Percentiles rank a stretch among this genome's conserved stretches.
phyloP scores from a whole-genome alignment of 768 basidiomycete species.

The Leccinellum albellum region DNA sequence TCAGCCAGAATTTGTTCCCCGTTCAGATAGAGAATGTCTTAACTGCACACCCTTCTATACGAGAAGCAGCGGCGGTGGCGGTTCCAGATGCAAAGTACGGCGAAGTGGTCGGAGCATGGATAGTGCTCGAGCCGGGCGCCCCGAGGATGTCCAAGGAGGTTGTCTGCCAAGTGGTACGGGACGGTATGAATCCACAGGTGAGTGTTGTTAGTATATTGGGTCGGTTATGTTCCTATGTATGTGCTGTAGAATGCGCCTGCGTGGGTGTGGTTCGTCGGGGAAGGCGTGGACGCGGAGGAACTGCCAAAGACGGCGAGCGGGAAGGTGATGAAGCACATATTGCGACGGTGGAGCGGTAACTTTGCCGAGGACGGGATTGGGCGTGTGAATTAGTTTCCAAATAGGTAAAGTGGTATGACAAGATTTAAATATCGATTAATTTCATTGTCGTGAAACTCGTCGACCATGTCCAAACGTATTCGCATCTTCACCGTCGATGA shows the following conservation, averaged over 20 bases:
- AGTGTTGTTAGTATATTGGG: background rate
- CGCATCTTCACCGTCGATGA: conserved; percentile 76
- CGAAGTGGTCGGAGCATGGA: conserved; percentile 81
- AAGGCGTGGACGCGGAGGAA: conserved; percentile 54
- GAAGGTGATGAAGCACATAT: conserved; percentile 79
- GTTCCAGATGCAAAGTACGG: conserved; percentile 68
- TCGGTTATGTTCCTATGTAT: background rate
- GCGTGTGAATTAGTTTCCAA: conserved; percentile 12
- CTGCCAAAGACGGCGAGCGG: conserved; percentile 85
- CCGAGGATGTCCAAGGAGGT: conserved; percentile 43
- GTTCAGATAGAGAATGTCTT: conserved; percentile 81
- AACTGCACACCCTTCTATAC: conserved; percentile 49
- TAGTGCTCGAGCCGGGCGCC: conserved; percentile 45
- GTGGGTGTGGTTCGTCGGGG: conserved; percentile 82
- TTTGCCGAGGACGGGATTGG: conserved; percentile 48
- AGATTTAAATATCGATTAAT: background rate
- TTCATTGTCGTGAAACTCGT: background rate
- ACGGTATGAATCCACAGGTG: conserved; percentile 79
- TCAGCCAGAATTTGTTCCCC: conserved; percentile 70
- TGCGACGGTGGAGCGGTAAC: conserved; percentile 65
- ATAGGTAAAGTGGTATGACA: background rate
- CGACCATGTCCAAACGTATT: conserved; percentile 61
- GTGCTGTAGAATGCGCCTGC: conserved; percentile 61
- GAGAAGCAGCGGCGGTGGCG: conserved; percentile 70
- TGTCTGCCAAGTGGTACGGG: conserved; percentile 50